These are phyloP conservation scores for Pichia sp. DNA, from an alignment of 1,139 yeast genomes.

Conservation along the genomic window DNA sequence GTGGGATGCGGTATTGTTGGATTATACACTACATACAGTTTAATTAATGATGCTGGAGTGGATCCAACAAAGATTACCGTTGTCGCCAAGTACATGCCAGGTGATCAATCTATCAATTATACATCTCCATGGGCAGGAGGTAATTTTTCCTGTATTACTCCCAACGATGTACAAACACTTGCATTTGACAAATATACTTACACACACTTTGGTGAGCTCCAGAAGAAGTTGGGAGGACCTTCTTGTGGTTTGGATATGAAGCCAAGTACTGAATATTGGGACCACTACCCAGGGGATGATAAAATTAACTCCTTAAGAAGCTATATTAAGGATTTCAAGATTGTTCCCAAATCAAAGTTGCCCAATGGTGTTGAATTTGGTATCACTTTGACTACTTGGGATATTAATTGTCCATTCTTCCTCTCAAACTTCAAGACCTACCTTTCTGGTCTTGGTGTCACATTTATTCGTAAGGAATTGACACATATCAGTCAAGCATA, in stretches of 20 bases:
- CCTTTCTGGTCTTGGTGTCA: conserved; percentile 41
- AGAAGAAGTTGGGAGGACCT: conserved; percentile 42
- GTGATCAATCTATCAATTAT: conserved; percentile 61
- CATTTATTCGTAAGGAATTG: conserved; percentile 36
- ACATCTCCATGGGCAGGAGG: conserved; percentile 85
- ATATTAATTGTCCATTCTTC: conserved; percentile 61
- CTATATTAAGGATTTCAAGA: conserved; percentile 39
- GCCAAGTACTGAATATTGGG: conserved; percentile 52
- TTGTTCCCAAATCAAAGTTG: conserved; percentile 29
- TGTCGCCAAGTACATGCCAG: conserved; percentile 60
- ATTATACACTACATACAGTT: conserved; percentile 52
- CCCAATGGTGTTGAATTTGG: conserved; percentile 49
- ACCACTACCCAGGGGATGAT: conserved; percentile 33
- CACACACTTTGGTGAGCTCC: conserved; percentile 37
- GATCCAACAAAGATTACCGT: conserved; percentile 44
- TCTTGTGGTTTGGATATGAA: conserved; percentile 48
- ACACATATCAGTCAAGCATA: conserved; percentile 52
- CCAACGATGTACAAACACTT: conserved; percentile 45
- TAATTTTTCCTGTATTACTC: conserved; percentile 60
- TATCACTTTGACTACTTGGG: conserved; percentile 50
- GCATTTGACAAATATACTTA: conserved; percentile 51
- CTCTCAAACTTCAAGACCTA: conserved; percentile 38
- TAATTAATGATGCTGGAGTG: conserved; percentile 38
- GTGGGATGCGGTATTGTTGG: conserved; percentile 59
- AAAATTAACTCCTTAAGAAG: conserved; percentile 39